Evolutionary conservation across 768 basidiomycete genomes (phyloP).

Genomic region (Podaxis sp.): DNA sequence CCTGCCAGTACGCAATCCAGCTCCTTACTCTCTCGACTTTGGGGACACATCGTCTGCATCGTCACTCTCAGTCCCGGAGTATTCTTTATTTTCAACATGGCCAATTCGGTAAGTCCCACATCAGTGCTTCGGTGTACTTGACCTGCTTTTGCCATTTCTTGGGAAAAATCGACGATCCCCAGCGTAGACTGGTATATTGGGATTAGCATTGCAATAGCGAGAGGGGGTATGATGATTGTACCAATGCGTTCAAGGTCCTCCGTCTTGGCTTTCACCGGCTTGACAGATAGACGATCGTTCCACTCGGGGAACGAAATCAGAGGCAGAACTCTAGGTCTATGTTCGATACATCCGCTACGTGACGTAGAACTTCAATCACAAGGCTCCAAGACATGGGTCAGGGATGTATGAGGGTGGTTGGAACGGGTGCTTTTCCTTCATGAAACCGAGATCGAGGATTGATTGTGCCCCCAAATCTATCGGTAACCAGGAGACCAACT

Average conservation of each 20-base stretch:
- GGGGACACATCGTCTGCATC: slow-evolving; percentile 29
- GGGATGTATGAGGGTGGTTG: slow-evolving; percentile 36
- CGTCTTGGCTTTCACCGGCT: neutral
- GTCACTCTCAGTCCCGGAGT: slow-evolving; percentile 31
- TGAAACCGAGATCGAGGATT: slow-evolving; percentile 31
- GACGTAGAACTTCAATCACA: slow-evolving; percentile 21
- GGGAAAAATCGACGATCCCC: slow-evolving; percentile 36
- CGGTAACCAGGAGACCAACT: slow-evolving; percentile 37
- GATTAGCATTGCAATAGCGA: neutral
- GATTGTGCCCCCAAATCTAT: slow-evolving; percentile 27
- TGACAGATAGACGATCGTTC: neutral
- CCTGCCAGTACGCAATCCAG: slow-evolving; percentile 43
- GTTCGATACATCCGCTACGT: neutral
- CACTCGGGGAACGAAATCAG: neutral
- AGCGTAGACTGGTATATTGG: slow-evolving; percentile 29
- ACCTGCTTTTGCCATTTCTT: slow-evolving; percentile 20
- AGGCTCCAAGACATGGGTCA: slow-evolving; percentile 30
- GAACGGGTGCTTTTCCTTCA: slow-evolving; percentile 15
- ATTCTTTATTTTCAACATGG: slow-evolving; percentile 28
- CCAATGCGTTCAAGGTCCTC: neutral
- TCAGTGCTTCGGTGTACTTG: slow-evolving; percentile 5
- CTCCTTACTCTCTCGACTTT: slow-evolving; percentile 23
- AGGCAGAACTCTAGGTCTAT: neutral
- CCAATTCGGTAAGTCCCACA: slow-evolving; percentile 24
- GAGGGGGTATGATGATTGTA: neutral